Conservation (phyloP, 2,329 filamentous ascomycete genomes). For the Botryotinia globosa region DNA sequence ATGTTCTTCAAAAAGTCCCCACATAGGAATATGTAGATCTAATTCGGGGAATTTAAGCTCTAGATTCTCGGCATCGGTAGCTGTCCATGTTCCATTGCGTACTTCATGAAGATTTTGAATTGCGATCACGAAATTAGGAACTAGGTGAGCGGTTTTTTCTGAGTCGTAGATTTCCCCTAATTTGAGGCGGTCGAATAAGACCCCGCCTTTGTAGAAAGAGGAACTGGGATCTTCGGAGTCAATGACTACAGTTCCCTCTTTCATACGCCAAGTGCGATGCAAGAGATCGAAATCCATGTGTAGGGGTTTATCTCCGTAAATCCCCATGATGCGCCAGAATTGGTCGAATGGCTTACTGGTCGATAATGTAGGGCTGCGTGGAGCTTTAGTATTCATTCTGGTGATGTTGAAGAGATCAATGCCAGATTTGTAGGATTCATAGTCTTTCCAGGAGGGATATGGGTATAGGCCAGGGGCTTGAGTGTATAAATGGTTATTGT, state of each 20-base stretch:
- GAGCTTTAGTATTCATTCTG: not conserved
- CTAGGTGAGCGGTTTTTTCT: not conserved
- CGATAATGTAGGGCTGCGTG: not conserved
- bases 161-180: not conserved
- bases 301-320: not conserved
- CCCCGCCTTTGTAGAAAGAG: not conserved
- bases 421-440: not conserved
- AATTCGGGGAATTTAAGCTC: not conserved
- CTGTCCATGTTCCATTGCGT: slow-evolving; percentile 3
- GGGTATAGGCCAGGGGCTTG: not conserved
- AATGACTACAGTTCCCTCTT: not conserved
- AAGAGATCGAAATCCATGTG: slow-evolving; percentile 7
- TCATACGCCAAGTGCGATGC: slow-evolving; percentile 3
- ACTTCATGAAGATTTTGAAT: not conserved
- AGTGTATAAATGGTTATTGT: not conserved
- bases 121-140: not conserved
- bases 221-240: not conserved
- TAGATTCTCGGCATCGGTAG: not conserved
- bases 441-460: not conserved
- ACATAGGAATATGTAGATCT: not conserved
- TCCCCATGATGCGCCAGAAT: not conserved
- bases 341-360: not conserved
- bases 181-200: not conserved
- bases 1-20: not conserved
- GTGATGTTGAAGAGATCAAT: not conserved